Evolutionary conservation across 2,329 filamentous ascomycete species (phyloP).

Genomic region (Colletotrichum cereale): DNA sequence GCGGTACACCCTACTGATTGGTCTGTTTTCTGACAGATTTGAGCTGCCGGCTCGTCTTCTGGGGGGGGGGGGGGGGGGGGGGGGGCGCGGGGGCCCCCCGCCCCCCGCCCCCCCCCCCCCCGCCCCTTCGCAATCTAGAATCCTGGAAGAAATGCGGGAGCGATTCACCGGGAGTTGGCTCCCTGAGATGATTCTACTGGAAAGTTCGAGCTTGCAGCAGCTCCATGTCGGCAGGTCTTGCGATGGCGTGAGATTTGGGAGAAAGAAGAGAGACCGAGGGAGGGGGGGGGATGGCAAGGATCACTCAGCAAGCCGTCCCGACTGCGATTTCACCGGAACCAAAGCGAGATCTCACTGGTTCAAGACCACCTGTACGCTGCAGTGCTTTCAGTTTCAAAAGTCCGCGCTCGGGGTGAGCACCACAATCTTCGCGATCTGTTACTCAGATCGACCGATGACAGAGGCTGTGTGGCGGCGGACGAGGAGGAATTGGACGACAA

Average conservation of each 20-base stretch:
- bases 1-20: background rate
- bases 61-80: too few species aligned
- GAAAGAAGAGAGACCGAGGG: background rate
- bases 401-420: background rate
- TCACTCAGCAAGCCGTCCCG: background rate
- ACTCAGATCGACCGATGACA: background rate
- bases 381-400: background rate
- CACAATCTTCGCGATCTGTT: background rate
- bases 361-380: background rate
- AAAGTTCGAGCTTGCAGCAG: background rate
- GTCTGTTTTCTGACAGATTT: slow-evolving; percentile 5
- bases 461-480: background rate
- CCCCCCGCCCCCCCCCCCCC: too few species aligned
- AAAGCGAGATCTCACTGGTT: background rate
- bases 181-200: too few species aligned
- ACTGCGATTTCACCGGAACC: too few species aligned
- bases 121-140: background rate
- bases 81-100: too few species aligned
- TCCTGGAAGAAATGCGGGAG: background rate
- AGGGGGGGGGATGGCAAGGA: background rate
- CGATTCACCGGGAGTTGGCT: too few species aligned
- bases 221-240: background rate
- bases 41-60: background rate
- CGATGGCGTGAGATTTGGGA: background rate
- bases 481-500: slow-evolving; percentile 7